Base-by-base conservation (phyloP, 345 rosid species). In the Populus tremula region DNA sequence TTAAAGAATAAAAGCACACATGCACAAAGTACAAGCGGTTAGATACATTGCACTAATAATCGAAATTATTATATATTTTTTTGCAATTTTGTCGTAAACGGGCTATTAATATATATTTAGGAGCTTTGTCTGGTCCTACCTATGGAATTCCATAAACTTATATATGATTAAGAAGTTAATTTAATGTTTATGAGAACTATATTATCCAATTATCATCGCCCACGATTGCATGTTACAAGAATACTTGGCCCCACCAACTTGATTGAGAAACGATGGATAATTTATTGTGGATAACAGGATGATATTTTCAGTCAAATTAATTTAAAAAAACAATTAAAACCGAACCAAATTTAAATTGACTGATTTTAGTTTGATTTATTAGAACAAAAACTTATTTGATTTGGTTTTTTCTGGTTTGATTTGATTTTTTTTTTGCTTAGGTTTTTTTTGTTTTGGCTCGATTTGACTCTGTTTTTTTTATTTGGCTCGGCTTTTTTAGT, bases 31-130 rank as follows among this genome's bases (percentile, higher is more conserved):
- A 68, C 59, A 75, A 59, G 68, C 35, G 50, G 74, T 67, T 82
- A 61, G 86, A 84, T 88, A 53, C 92, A 85, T 76, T 88, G 91
- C 56, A 86, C 74, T 39, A 5, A 49, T 56, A 76, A 43, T 56
- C 33, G 50, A 41, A 53, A 64, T 41, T 5, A 0, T 36, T n/a
- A 10, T 56, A 76, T 75, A 71, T 77, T 47, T 67, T 79, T 39
- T 9, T 75, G 75, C 79, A 67, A 10, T 39, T 85, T 83, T 87
- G 85, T 87, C 85, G 70, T 77, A 68, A 74, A 5, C 49, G 64
- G 53, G 70, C 14, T 25, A 21, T 8, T 14, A 67, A n/a, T 45
- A 54, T 75, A 79, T 72, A 79, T 36, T 47, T 53, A 81, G 80
- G 69, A 70, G 80, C 80, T 81, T 77, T 86, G 89, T 83, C 88